Percentiles rank a stretch among this genome's conserved stretches.
phyloP scores from a whole-genome alignment of 1,284 basidiomycete genomes.

The Ceratobasidium sp. region DNA sequence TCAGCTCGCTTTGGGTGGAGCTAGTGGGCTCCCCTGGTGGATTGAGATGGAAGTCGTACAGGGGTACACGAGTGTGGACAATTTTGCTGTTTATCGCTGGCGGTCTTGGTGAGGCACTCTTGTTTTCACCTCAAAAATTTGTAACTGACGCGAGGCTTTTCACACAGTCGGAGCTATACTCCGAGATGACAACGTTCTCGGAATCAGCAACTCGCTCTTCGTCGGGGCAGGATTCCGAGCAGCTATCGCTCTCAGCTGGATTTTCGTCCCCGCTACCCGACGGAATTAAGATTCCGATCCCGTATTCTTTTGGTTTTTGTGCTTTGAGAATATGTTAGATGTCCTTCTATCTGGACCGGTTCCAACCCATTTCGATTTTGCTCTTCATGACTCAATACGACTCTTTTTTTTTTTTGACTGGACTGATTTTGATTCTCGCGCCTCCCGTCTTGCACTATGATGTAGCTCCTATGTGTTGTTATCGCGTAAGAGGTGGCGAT shows the following conservation, averaged over 20 bases:
- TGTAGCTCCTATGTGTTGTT: not conserved
- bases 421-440: not conserved
- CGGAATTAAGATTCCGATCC: not conserved
- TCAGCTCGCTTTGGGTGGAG: conserved; percentile 29
- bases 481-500: not conserved
- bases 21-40: conserved; percentile 23
- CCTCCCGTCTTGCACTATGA: not conserved
- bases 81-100: conserved; percentile 26
- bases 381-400: no score
- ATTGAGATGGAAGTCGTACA: conserved; percentile 18
- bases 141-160: not conserved
- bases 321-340: no score
- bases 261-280: not conserved
- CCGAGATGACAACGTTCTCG: no score
- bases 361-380: no score
- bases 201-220: no score
- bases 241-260: no score
- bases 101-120: conserved; percentile 7
- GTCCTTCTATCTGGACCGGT: not conserved
- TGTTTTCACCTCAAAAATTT: not conserved
- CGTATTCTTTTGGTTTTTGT: not conserved
- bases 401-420: no score
- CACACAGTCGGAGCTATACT: not conserved
- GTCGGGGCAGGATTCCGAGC: no score
- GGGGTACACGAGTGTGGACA: conserved; percentile 6